Base-by-base conservation (phyloP, 768 basidiomycete genomes). In the Suillus spraguei region DNA sequence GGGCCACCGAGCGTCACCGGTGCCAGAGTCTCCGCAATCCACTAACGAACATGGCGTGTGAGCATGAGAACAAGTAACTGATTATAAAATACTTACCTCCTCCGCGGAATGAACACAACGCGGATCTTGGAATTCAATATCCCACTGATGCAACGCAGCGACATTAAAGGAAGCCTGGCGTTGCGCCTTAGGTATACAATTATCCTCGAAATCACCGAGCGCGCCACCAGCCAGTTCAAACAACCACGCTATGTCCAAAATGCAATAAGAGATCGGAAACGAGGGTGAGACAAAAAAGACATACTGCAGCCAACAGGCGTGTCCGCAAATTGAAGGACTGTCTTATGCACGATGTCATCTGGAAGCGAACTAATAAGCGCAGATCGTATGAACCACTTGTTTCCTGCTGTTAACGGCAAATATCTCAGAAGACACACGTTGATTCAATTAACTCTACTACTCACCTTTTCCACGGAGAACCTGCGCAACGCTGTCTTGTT, bases 91-190 rank as follows among this genome's bases (percentile, higher is more conserved):
- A 67, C 82, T 68, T 62, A 90, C 91, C 76, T 91, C 89, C 75
- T 95, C 92, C 17, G 94, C 94, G 47, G 92, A 89, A 59, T 82
- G 81, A 52, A 94, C 81, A 66, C 94, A 97, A n/a, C 86, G 80
- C 50, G 88, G 85, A 70, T 97, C 94, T 65, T 90, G 85, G 49
- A 90, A 78, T 36, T 88, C 84, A 78, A 95, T 89, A 65, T 92
- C 90, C 95, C 95, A 97, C 72, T 97, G 95, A 74, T 96, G 95
- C 32, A 96, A 80, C 20, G 95, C 94, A 3, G 92, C 91, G 60
- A 97, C 87, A 3, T 91, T 95, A 77, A 94, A 97, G 10, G 84
- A 73, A 1, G 92, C 90, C 72, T 94, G 83, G 55, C 95, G 87
- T 70, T 94, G 91, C 13, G 83, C 81, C 71, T 88, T 87, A 4